Evolutionary conservation across 129 eudicot species (phyloP), one percentile per base, ranked within the genome.

Genomic region (Escallonia rubra): DNA sequence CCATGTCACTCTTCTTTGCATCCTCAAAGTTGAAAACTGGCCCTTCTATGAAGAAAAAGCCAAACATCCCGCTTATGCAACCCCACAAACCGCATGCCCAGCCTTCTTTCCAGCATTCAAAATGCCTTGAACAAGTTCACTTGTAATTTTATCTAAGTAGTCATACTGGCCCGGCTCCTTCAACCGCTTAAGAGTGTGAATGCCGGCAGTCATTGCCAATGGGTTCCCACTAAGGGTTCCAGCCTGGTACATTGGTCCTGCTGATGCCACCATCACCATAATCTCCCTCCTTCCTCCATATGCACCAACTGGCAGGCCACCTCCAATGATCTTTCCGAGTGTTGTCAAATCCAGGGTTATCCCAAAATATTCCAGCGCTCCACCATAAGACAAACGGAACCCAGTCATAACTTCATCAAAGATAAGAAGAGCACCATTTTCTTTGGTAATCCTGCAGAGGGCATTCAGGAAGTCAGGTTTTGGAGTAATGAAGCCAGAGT

Each of bases 241-340:
- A 0, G 95, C 99, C 53, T 93, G 99, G 69, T 93, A 93, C 95
- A 89, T 83, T 39, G 98, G 96, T 23, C 98, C 96, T 1, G 93
- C 87, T 4, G 98, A 96, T 13, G 97, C 97, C 70, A 94, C 96
- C 97, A 90, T 87, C 84, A 89, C 96, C 97, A 94, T 94, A 15
- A 94, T 89, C 6, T 89, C 99, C 71, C 86, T 64, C 85, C 93
- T 80, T 50, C 98, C 95, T 49, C 96, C 97, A 61, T 94, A 94
- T 8, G 96, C 99, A 40, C 99, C 96, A 15, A 94, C 95, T 2
- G 93, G 99, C 34, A 85, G 74, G 9, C 98, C 98, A 13, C 98
- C 96, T 42, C 98, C 91, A 0, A 92, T 86, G 57, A 88, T 79
- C 79, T 92, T 92, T 49, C 96, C 96, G 0, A 83, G 74, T 0